These are phyloP conservation scores for Diaporthe sp. DNA, from an alignment of 2,329 filamentous ascomycete species.

Conservation along the genomic window DNA sequence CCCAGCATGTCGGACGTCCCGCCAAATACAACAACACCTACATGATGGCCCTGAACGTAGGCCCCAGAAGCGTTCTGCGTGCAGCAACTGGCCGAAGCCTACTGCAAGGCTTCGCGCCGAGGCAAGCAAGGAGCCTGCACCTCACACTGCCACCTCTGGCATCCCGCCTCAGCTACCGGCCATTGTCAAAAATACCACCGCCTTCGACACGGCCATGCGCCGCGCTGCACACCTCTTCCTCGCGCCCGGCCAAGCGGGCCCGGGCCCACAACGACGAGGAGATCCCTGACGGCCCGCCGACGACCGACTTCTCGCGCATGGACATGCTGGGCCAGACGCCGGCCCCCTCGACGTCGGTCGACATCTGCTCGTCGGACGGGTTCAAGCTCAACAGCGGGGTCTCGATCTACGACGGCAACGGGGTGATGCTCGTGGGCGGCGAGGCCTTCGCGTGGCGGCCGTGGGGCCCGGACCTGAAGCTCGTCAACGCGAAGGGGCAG, in stretches of 20 bases:
- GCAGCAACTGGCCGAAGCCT: slow-evolving; percentile 1
- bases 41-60: slow-evolving; percentile 33
- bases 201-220: slow-evolving; percentile 8
- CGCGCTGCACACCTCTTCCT: slow-evolving; percentile 33
- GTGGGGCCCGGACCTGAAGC: slow-evolving; percentile 67
- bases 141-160: slow-evolving; percentile 37
- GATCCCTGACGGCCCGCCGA: slow-evolving; percentile 50
- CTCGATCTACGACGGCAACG: slow-evolving; percentile 76
- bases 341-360: slow-evolving; percentile 83
- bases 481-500: slow-evolving; percentile 83
- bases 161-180: neutral
- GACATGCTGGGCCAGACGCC: slow-evolving; percentile 84
- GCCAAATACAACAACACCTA: neutral
- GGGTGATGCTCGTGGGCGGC: slow-evolving; percentile 83
- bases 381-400: slow-evolving; percentile 89
- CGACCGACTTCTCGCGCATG: slow-evolving; percentile 77
- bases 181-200: neutral
- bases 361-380: slow-evolving; percentile 84
- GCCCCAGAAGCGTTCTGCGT: slow-evolving; percentile 23
- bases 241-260: neutral
- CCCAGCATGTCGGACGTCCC: slow-evolving; percentile 27
- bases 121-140: slow-evolving; percentile 28
- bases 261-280: slow-evolving; percentile 45
- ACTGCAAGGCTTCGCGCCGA: neutral
- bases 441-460: slow-evolving; percentile 92